These are phyloP conservation scores for Melanogaster broomeanus DNA, from an alignment of 768 basidiomycete species.

Conservation along the genomic window DNA sequence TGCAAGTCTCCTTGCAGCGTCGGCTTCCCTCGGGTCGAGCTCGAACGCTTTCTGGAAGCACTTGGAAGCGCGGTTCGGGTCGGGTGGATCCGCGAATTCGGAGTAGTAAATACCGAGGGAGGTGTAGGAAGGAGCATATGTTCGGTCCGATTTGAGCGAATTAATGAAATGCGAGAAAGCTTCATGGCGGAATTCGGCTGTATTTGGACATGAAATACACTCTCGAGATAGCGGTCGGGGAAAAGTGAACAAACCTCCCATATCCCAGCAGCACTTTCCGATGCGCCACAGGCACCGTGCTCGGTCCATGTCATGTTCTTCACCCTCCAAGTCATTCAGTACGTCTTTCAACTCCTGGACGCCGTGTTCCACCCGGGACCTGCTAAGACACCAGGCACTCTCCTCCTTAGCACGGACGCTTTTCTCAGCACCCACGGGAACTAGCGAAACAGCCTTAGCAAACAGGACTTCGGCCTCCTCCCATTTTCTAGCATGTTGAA, in stretches of 20 bases:
- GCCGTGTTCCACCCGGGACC: slow-evolving; percentile 54
- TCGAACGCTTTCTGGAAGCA: slow-evolving; percentile 99
- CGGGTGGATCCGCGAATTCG: slow-evolving; percentile 67
- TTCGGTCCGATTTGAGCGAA: slow-evolving; percentile 70
- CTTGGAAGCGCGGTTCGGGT: slow-evolving; percentile 84
- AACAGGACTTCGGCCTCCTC: slow-evolving; percentile 65
- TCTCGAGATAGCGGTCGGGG: not conserved
- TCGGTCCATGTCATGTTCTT: slow-evolving; percentile 54
- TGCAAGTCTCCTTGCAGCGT: slow-evolving; percentile 82
- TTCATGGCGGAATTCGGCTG: slow-evolving; percentile 55
- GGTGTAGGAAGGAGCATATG: slow-evolving; percentile 90
- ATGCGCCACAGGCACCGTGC: slow-evolving; percentile 87
- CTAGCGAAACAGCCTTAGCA: slow-evolving; percentile 50
- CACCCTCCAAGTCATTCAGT: slow-evolving; percentile 42
- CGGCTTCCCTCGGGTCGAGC: slow-evolving; percentile 84
- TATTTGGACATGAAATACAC: slow-evolving; percentile 1
- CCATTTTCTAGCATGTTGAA: slow-evolving; percentile 68
- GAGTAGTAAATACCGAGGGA: slow-evolving; percentile 90
- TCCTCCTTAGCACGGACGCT: slow-evolving; percentile 77
- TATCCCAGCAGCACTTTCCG: slow-evolving; percentile 73
- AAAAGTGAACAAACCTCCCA: slow-evolving; percentile 54
- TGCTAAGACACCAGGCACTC: slow-evolving; percentile 73
- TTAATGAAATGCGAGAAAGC: slow-evolving; percentile 81
- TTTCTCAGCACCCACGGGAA: slow-evolving; percentile 45
- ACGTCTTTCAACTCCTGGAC: slow-evolving; percentile 50